Evolutionary conservation across 495 filamentous ascomycete genomes (phyloP), one percentile per base, ranked within the genome.

Genomic region (Bathelium albidoporum): DNA sequence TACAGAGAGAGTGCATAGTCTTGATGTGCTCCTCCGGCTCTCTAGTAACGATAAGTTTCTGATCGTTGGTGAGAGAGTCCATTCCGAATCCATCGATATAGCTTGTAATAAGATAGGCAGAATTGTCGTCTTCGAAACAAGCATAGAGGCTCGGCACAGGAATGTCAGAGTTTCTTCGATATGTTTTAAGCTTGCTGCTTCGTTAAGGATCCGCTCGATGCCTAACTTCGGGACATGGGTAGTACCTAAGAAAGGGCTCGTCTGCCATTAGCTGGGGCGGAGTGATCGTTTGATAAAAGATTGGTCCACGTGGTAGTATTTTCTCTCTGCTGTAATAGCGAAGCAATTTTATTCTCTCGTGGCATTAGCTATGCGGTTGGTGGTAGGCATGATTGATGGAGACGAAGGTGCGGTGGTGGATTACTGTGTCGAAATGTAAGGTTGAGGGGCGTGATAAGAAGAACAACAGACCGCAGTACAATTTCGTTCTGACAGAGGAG

Each of bases 21-120:
- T 52, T 64, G 41, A 66, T 41, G 45, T 67, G 59, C 11, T 12
- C 18, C 58, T 49, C 63, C 36, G 67, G 39, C 59, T 68, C 65
- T 58, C 43, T 11, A 24, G 32, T 59, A 22, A 68, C 64, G 14
- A 66, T 36, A 16, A 32, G n/a, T 41, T 43, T 59, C 58, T 68
- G 34, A 39, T 62, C 31, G 29, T 60, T 58, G 34, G 36, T 62
- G 32, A 55, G 49, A 29, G 49, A 29, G 24, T 29, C 9, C 24
- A 29, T 55, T 9, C 12, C 12, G 24, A 55, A n/a, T 10, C 49
- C 49, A 55, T 55, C 4, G 16, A 55, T 24, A 55, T 55, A 55
- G 49, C 24, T 29, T 55, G 49, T 55, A 55, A 55, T 29, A 11
- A 55, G 12, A 16, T 55, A 55, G 22, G 49, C 49, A 29, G 49